Percentiles rank a stretch among this genome's conserved stretches.
Conservation (phyloP, 2,329 filamentous ascomycete species). For the Aspergillus udagawae region DNA sequence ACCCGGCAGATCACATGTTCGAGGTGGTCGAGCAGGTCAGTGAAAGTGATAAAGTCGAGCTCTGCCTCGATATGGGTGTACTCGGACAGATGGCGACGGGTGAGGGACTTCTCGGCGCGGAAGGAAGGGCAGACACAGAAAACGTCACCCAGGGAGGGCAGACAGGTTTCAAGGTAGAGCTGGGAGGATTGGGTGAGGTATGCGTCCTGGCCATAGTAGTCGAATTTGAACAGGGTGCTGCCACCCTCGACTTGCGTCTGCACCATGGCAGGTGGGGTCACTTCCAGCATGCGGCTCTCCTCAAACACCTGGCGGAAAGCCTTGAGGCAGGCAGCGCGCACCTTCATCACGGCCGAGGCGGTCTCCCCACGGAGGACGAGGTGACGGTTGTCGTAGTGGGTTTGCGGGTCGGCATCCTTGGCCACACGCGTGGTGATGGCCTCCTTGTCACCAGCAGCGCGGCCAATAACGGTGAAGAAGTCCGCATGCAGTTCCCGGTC, state of each 20-base stretch:
- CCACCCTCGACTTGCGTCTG: constrained; percentile 95
- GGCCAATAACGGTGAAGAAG: constrained; percentile 75
- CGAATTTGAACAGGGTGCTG: constrained; percentile 81
- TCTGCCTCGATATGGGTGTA: constrained; percentile 97
- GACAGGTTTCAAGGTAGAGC: constrained; percentile 91
- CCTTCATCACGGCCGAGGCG: constrained; percentile 79
- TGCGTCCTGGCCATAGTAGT: constrained; percentile 84
- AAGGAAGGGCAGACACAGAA: constrained; percentile 99
- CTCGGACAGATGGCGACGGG: constrained; percentile 88
- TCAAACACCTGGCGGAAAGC: constrained; percentile 78
- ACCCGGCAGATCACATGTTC: constrained; percentile 86
- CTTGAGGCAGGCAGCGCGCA: constrained; percentile 74
- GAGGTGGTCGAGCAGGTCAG: constrained; percentile 80
- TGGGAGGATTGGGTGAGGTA: constrained; percentile 97
- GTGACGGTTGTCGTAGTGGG: constrained; percentile 77
- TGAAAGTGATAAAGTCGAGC: constrained; percentile 91
- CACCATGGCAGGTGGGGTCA: constrained; percentile 83
- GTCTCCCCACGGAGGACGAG: constrained; percentile 80
- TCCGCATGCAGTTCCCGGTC: constrained; percentile 87
- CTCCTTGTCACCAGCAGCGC: constrained; percentile 80
- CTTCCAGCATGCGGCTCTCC: constrained; percentile 73
- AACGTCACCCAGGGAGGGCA: constrained; percentile 87
- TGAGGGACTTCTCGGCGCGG: constrained; percentile 94
- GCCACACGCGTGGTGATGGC: constrained; percentile 83
- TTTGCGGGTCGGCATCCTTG: constrained; percentile 64